Conservation (phyloP, 768 basidiomycete genomes). For the Podaxis pistillaris region DNA sequence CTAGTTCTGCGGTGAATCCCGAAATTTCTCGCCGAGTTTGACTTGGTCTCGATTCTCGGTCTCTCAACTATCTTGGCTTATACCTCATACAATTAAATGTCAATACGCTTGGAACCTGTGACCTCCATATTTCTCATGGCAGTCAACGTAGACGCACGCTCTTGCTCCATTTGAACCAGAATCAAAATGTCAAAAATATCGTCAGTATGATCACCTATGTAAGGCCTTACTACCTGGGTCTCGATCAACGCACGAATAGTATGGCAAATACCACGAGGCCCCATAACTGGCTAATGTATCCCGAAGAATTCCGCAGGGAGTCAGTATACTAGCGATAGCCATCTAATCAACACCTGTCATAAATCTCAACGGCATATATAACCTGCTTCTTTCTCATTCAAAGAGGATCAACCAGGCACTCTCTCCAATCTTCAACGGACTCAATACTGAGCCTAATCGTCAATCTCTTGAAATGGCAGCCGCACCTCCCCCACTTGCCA, state of each 20-base stretch:
- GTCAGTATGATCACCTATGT: not conserved
- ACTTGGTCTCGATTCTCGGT: too few relatives aligned
- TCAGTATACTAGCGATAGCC: not conserved
- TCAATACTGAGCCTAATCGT: not conserved
- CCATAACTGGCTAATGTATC: not conserved
- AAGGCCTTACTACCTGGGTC: not conserved
- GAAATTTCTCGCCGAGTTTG: too few relatives aligned
- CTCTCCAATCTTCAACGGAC: not conserved
- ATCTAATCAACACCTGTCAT: not conserved
- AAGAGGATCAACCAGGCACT: not conserved
- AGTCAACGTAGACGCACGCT: too few relatives aligned
- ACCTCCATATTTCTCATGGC: too few relatives aligned
- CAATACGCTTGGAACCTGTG: too few relatives aligned
- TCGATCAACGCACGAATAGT: not conserved
- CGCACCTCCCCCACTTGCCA: slow-evolving; percentile 9
- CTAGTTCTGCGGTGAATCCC: too few relatives aligned
- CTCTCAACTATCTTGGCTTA: too few relatives aligned
- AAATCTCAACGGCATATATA: not conserved
- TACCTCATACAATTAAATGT: too few relatives aligned
- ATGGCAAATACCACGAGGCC: not conserved
- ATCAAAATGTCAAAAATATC: not conserved
- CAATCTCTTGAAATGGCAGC: not conserved
- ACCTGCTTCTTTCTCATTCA: not conserved
- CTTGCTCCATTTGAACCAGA: not conserved
- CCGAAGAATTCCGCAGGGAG: not conserved